Conservation (phyloP, 2,329 filamentous ascomycete genomes). For the Colletotrichum ledebouriae region DNA sequence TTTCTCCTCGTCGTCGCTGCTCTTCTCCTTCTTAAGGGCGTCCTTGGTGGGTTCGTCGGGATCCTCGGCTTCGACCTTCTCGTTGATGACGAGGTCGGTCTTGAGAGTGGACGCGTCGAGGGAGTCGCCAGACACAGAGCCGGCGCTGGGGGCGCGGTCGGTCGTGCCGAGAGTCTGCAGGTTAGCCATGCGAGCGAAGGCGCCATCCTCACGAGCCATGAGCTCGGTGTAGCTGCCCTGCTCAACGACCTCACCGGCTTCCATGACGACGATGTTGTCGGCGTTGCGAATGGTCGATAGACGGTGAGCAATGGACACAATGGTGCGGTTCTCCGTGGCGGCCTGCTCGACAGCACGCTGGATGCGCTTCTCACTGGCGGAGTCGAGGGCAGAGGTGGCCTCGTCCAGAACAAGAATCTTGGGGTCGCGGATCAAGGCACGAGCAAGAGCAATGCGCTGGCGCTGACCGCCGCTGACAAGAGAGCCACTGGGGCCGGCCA, state of each 20-base stretch:
- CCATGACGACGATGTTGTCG: constrained; percentile 76
- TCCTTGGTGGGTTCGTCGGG: constrained; percentile 19
- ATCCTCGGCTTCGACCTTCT: constrained; percentile 29
- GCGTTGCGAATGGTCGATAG: constrained; percentile 73
- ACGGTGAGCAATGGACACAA: constrained; percentile 75
- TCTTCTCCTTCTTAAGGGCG: constrained; percentile 23
- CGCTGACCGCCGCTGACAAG: constrained; percentile 66
- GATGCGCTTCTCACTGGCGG: constrained; percentile 61
- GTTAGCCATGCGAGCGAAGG: constrained; percentile 45
- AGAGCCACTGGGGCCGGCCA: constrained; percentile 61
- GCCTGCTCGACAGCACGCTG: constrained; percentile 56
- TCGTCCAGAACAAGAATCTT: constrained; percentile 65
- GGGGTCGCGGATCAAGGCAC: constrained; percentile 64
- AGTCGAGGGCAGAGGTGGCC: constrained; percentile 66
- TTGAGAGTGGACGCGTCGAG: constrained; percentile 40
- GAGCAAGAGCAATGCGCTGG: constrained; percentile 64
- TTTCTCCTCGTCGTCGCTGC: constrained; percentile 11
- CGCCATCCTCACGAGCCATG: constrained; percentile 59
- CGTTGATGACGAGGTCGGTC: constrained; percentile 26
- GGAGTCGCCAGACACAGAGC: constrained; percentile 42
- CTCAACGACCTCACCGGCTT: constrained; percentile 71
- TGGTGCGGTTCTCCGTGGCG: constrained; percentile 65
- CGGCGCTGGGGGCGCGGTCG: constrained; percentile 36
- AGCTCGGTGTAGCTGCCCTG: constrained; percentile 74
- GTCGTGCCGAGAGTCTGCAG: constrained; percentile 44